Percentiles rank a stretch among this genome's conserved stretches.
Conservation (phyloP, 2,329 filamentous ascomycete species). For the Gaeumannomyces sp. region DNA sequence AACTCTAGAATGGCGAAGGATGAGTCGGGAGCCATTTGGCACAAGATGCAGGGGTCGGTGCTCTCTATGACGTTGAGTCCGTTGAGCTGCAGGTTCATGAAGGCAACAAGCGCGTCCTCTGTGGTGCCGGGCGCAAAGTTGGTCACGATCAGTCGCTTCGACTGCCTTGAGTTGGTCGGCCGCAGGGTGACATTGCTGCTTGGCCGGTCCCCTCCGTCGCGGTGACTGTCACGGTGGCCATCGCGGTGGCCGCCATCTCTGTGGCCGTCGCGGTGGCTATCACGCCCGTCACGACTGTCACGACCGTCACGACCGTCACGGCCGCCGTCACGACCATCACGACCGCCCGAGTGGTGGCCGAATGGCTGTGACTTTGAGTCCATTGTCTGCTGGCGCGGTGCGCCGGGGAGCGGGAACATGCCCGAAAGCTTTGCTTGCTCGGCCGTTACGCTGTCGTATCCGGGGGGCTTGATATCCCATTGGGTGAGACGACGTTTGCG, state of each 20-base stretch:
- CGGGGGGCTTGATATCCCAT: slow-evolving; percentile 98
- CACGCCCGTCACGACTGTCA: neutral
- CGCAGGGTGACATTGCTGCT: slow-evolving; percentile 71
- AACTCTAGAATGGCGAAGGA: slow-evolving; percentile 88
- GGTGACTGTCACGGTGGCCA: neutral
- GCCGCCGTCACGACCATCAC: slow-evolving; percentile 4
- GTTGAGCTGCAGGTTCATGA: slow-evolving; percentile 96
- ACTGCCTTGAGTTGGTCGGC: slow-evolving; percentile 86
- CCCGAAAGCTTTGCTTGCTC: slow-evolving; percentile 98
- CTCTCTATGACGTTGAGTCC: slow-evolving; percentile 87
- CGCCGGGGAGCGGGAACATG: slow-evolving; percentile 97
- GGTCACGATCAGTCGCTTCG: slow-evolving; percentile 83
- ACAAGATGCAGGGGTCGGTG: slow-evolving; percentile 76
- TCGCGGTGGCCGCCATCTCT: slow-evolving; percentile 1
- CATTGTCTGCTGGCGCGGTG: slow-evolving; percentile 90
- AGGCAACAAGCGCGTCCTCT: slow-evolving; percentile 70
- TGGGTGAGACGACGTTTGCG: slow-evolving; percentile 91
- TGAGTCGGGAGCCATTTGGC: slow-evolving; percentile 72
- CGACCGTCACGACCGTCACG: slow-evolving; percentile 5
- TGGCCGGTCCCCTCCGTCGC: slow-evolving; percentile 5
- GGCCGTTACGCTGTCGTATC: slow-evolving; percentile 96
- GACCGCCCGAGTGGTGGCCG: slow-evolving; percentile 32
- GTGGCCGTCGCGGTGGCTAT: slow-evolving; percentile 7
- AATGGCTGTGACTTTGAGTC: slow-evolving; percentile 92
- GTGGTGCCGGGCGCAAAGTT: slow-evolving; percentile 70